A percentile compares a stretch with the other conserved stretches of the same genome.
phyloP scores from a whole-genome alignment of 768 basidiomycete species.

The Psilocybe tampanensis region DNA sequence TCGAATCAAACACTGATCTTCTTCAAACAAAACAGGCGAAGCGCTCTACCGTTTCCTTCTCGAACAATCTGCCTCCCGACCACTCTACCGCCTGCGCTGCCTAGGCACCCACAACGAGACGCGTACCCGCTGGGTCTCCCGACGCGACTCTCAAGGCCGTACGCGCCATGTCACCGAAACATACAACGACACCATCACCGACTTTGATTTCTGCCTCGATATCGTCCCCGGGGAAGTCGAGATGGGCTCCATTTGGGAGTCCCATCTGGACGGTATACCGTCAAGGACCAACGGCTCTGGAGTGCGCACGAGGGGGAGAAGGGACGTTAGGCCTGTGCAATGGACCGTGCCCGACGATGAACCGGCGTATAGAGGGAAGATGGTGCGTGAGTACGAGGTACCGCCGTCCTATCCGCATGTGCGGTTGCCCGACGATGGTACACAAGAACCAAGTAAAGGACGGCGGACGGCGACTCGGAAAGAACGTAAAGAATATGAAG shows the following conservation, averaged over 20 bases:
- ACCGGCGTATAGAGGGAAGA: slow-evolving; percentile 66
- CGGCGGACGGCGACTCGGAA: slow-evolving; percentile 40
- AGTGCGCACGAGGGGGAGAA: not conserved
- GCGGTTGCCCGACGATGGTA: not conserved
- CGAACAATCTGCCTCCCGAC: slow-evolving; percentile 49
- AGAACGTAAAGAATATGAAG: slow-evolving; percentile 45
- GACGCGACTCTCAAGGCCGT: slow-evolving; percentile 35
- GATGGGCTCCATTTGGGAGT: not conserved
- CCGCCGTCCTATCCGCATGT: slow-evolving; percentile 14
- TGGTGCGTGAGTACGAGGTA: slow-evolving; percentile 57
- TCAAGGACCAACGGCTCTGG: not conserved
- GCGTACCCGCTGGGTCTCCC: slow-evolving; percentile 47
- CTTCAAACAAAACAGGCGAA: slow-evolving; percentile 35
- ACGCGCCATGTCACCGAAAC: slow-evolving; percentile 35
- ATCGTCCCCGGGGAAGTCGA: slow-evolving; percentile 28
- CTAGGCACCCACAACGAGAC: slow-evolving; percentile 60
- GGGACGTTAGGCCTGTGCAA: slow-evolving; percentile 38
- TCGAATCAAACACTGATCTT: not conserved
- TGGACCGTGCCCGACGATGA: slow-evolving; percentile 67
- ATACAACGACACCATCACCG: slow-evolving; percentile 61
- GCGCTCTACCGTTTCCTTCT: slow-evolving; percentile 77
- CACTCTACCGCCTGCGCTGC: slow-evolving; percentile 50
- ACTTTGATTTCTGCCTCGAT: slow-evolving; percentile 73
- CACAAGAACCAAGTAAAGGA: slow-evolving; percentile 17
- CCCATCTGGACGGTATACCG: not conserved